These are phyloP conservation scores for Stipa capillata DNA, from an alignment of 176 grass and related monocot species.

Conservation along the genomic window DNA sequence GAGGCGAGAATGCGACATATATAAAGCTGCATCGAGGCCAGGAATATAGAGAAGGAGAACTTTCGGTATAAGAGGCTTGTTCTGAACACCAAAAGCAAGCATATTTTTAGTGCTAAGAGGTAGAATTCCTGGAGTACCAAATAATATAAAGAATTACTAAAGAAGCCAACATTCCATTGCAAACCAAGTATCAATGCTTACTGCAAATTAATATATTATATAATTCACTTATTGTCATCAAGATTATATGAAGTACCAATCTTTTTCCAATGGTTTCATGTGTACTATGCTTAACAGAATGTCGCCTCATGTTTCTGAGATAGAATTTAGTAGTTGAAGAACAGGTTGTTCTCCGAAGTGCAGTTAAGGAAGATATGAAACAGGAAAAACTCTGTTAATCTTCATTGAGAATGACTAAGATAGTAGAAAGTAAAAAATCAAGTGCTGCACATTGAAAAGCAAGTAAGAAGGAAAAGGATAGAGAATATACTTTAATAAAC, in stretches of 20 bases:
- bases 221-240: neutral
- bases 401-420: neutral
- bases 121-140: neutral
- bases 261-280: neutral
- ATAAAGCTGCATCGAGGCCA: conserved; percentile 87
- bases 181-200: neutral
- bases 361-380: neutral
- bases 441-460: neutral
- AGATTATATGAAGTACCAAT: neutral
- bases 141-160: neutral
- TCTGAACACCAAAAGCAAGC: conserved; percentile 39
- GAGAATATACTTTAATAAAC: conserved; percentile 72
- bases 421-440: neutral
- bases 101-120: conserved; percentile 4
- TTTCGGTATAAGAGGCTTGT: conserved; percentile 92
- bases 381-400: neutral
- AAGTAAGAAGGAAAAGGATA: neutral
- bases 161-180: neutral
- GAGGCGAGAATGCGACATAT: conserved; percentile 50
- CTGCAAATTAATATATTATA: neutral
- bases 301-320: neutral
- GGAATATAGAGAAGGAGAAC: conserved; percentile 82
- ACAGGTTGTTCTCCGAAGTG: neutral
- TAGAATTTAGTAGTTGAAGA: neutral
- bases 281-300: neutral